These are phyloP conservation scores for Yamadazyma ubonensis DNA, from an alignment of 805 yeast species.

Conservation along the genomic window DNA sequence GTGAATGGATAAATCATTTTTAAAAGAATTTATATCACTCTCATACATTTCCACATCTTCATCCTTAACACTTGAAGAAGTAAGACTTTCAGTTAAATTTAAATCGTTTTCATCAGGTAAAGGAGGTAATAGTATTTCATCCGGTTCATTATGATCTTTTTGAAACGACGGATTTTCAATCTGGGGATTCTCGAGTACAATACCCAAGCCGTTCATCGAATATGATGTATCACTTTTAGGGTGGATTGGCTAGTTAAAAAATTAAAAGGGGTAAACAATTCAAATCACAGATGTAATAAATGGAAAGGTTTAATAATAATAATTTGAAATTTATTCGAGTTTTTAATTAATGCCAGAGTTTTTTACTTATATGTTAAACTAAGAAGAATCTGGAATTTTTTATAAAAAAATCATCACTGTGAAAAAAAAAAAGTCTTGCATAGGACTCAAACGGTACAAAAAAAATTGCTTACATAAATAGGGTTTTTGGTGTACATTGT, in stretches of 20 bases:
- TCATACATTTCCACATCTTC: slow-evolving; percentile 5
- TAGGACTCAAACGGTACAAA: neutral
- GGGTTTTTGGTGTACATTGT: slow-evolving; percentile 1
- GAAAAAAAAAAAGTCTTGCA: neutral
- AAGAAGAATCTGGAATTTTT: slow-evolving; percentile 4
- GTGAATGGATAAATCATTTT: neutral
- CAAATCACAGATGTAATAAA: neutral
- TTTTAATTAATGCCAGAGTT: slow-evolving; percentile 1
- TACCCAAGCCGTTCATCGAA: slow-evolving; percentile 28
- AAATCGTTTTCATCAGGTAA: slow-evolving; percentile 24
- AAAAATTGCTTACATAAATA: slow-evolving; percentile 1
- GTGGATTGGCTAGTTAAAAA: too few species aligned
- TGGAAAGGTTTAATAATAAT: neutral
- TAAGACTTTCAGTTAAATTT: slow-evolving; percentile 6
- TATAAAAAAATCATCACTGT: neutral
- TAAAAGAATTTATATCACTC: neutral
- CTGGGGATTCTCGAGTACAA: slow-evolving; percentile 28
- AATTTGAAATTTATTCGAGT: neutral
- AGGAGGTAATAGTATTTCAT: slow-evolving; percentile 29
- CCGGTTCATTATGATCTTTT: slow-evolving; percentile 1
- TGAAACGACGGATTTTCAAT: neutral
- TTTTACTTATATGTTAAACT: slow-evolving; percentile 5
- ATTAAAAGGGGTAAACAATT: too few species aligned
- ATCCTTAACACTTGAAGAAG: neutral
- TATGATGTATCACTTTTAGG: neutral